Base-by-base conservation (phyloP, 805 yeast species). In the Candida maris region DNA sequence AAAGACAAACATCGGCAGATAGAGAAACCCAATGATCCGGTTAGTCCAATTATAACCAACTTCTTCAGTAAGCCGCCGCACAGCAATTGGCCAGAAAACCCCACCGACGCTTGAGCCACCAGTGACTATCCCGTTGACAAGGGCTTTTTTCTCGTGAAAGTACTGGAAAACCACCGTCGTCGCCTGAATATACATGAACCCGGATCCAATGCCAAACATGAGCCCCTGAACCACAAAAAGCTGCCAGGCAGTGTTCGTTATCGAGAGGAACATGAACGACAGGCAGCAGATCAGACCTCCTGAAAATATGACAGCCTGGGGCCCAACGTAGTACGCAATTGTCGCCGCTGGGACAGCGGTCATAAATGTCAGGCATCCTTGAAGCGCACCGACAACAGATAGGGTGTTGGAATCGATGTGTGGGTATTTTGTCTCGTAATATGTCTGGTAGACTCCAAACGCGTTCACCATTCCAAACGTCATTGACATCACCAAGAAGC, bases 201-300 rank as follows among this genome's bases (percentile, higher is more conserved):
- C 76, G 31, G 75, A 54, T 4, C 79, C 79, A 25, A 71, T 47
- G 12, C 85, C 82, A 36, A 71, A 71, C 41, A 81, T 48, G 1
- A 79, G 54, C 9, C 89, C 88, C 56, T 82, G 88, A 7, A 85
- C 73, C 18, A 79, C 51, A 49, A 73, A 80, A 3, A 81, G 49
- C 49, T 82, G 81, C 85, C 86, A 81, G 12, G 73, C 47, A 16
- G 63, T 54, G 5, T 65, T 71, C 2, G 81, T 57, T 40, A 69
- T 72, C 4, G 81, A 70, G 2, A 86, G 82, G 48, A 81, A 51
- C 46, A 82, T 52, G 36, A 71, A 67, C 1, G 73, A 69, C 4
- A 65, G 55, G 13, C 68, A 57, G 47, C 68, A 70, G 24, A 73
- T 41, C 1, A 59, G 25, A 8, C 69, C 61, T 1, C 82, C 83